These are phyloP conservation scores for Keqinozyma sinolaborantium DNA, from an alignment of 1,139 yeast species.

Conservation along the genomic window DNA sequence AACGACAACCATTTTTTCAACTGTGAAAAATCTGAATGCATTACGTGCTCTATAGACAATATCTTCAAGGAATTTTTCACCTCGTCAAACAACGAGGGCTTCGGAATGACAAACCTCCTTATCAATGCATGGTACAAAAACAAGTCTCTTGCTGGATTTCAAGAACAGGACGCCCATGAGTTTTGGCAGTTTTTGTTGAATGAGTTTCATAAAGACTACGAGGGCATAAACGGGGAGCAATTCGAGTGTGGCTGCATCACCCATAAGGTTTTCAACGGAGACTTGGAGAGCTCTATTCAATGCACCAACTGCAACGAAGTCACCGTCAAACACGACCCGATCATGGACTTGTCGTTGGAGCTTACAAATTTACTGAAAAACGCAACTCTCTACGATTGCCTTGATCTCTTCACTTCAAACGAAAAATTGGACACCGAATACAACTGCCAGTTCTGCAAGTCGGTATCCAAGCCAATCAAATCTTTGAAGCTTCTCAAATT, in stretches of 20 bases:
- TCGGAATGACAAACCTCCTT: constrained; percentile 69
- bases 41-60: constrained; percentile 80
- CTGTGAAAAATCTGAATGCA: constrained; percentile 52
- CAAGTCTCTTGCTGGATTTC: constrained; percentile 84
- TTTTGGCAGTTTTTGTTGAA: constrained; percentile 88
- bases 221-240: constrained; percentile 2
- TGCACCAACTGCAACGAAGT: constrained; percentile 67
- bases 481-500: constrained; percentile 62
- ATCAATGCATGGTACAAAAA: constrained; percentile 83
- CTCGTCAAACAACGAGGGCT: constrained; percentile 55
- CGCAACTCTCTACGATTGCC: constrained; percentile 55
- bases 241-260: constrained; percentile 67
- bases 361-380: constrained; percentile 29
- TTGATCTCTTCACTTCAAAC: constrained; percentile 68
- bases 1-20: constrained; percentile 53
- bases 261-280: constrained; percentile 91
- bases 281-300: constrained; percentile 85
- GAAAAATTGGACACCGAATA: constrained; percentile 72
- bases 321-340: constrained; percentile 79
- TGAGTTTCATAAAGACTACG: constrained; percentile 63
- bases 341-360: constrained; percentile 85
- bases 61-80: constrained; percentile 67
- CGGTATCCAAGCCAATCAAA: constrained; percentile 62
- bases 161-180: constrained; percentile 98
- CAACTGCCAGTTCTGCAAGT: constrained; percentile 63